These are phyloP conservation scores for Trypanosoma rangeli DNA, from an alignment of 208 protist species.

Conservation along the genomic window DNA sequence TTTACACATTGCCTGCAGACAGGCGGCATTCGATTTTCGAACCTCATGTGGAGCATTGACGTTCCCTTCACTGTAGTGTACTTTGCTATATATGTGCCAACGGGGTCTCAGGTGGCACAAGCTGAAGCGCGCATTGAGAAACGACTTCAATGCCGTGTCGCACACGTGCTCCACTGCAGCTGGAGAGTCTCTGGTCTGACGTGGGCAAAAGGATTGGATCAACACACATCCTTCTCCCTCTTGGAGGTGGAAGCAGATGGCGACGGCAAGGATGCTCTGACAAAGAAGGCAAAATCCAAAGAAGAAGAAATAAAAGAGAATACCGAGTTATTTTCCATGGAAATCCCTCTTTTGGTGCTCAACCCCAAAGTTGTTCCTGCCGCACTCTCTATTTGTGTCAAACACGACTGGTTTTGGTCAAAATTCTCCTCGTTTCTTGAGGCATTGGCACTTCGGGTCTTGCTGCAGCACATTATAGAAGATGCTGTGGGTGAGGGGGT, in stretches of 20 bases:
- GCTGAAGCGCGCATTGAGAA: neutral
- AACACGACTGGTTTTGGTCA: conserved; percentile 23
- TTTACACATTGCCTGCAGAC: neutral
- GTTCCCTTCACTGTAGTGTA: conserved; percentile 24
- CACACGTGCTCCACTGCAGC: conserved; percentile 12
- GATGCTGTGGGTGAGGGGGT: conserved; percentile 12
- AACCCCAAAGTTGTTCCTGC: conserved; percentile 16
- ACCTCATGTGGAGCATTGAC: conserved; percentile 12
- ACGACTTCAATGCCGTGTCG: neutral
- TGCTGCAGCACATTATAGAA: conserved; percentile 21
- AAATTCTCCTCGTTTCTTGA: neutral
- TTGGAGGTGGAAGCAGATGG: neutral
- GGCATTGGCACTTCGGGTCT: neutral
- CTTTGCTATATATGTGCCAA: conserved; percentile 8
- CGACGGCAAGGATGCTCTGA: neutral
- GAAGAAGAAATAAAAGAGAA: neutral
- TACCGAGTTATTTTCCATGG: neutral
- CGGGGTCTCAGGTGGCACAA: neutral
- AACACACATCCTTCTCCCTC: conserved; percentile 23
- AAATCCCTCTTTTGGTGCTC: conserved; percentile 22
- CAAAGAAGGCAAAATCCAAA: neutral
- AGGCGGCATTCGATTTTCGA: neutral
- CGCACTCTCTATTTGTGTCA: neutral
- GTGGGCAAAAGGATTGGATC: conserved; percentile 10
- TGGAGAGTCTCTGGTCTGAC: conserved; percentile 18